Conservation (phyloP, 1,284 basidiomycete species). For the Tilletiaria anomala region DNA sequence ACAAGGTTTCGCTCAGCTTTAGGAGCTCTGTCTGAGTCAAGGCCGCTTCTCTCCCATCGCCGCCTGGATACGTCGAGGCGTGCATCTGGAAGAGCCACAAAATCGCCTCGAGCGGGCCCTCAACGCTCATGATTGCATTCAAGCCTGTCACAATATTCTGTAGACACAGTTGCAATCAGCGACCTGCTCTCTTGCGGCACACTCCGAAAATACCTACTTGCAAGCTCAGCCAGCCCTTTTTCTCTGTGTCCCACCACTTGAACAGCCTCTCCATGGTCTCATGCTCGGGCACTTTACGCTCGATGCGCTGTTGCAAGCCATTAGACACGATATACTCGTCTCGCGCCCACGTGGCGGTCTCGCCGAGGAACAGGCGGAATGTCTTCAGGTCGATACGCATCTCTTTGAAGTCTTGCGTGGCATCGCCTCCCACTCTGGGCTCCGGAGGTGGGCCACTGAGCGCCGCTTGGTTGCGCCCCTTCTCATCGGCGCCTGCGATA, state of each 20-base stretch:
- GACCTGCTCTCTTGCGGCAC: not conserved
- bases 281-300: constrained; percentile 33
- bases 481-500: not conserved
- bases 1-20: constrained; percentile 72
- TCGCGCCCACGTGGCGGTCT: constrained; percentile 88
- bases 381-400: constrained; percentile 75
- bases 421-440: not conserved
- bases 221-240: constrained; percentile 25
- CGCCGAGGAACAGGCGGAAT: constrained; percentile 78
- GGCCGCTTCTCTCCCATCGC: constrained; percentile 77
- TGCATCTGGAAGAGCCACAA: constrained; percentile 90
- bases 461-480: too few species aligned
- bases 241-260: constrained; percentile 30
- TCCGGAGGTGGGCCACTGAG: constrained; percentile 9
- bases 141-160: constrained; percentile 58
- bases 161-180: constrained; percentile 36
- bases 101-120: constrained; percentile 88
- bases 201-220: constrained; percentile 6
- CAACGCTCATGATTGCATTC: constrained; percentile 59
- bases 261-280: constrained; percentile 26
- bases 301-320: constrained; percentile 35
- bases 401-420: constrained; percentile 44
- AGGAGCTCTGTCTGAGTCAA: constrained; percentile 92
- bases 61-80: not conserved
- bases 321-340: constrained; percentile 71